Base-by-base conservation (phyloP, 331 rosid species). In the Arachis monticola region DNA sequence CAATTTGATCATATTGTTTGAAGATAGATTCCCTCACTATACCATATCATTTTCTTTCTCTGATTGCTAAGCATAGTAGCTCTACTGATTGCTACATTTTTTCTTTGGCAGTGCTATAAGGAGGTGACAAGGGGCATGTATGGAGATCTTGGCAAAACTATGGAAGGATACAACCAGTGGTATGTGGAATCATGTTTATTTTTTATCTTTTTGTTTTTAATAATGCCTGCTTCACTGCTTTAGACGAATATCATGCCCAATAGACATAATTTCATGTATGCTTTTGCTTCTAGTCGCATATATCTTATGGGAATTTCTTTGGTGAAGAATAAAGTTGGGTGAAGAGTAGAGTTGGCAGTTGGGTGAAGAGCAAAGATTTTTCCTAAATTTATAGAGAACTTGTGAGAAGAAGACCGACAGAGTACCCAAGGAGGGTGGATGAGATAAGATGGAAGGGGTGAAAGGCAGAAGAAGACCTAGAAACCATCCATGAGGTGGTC, bases 141-240 rank as follows among this genome's bases (percentile, higher is more conserved):
- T 69, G 97, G 97, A 81, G 87, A 66, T 71, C 92, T 94, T 76
- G 99, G 97, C 52, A 92, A 92, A 85, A 6, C 84, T n/a, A 87
- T 91, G 87, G 96, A 94, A 87, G 99, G 99, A 70, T 62, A 80
- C 87, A 92, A 94, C 73, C 85, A 84, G 50, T 94, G 99, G 97
- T 92, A 88, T 11, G 84, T 60, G 56, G 70, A 84, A 64, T 46
- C 45, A 6, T 38, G 8, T 17, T 17, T 17, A 44, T 3, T 74
- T 77, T 35, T 35, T 35, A 35, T 35, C 22, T 38, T 71, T 47
- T 61, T 57, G 64, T 31, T 61, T 0, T 1, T 2, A 35, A 35
- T 35, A 64, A 56, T 42, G 51, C 8, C 10, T 1, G 5, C 52
- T n/a, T 13, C 27, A 31, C 63, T 32, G 40, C 4, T 67, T 67